Evolutionary conservation across 805 yeast species (phyloP).

Genomic region (Candida arabinofermentans): DNA sequence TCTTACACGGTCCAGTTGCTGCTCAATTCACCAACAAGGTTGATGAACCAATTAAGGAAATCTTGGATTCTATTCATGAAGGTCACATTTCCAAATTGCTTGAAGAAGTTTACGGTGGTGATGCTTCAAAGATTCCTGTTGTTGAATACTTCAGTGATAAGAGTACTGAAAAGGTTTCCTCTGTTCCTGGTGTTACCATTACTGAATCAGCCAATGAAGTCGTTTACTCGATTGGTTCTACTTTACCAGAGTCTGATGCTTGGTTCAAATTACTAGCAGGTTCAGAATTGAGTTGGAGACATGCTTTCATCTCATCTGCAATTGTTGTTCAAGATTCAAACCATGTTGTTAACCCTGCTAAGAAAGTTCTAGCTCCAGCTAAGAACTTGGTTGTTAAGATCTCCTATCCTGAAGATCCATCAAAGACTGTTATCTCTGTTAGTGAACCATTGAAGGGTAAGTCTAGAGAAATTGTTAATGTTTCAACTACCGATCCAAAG

Average conservation of each 20-base stretch:
- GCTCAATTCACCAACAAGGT: conserved; percentile 84
- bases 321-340: conserved; percentile 82
- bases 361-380: conserved; percentile 74
- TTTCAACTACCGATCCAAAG: conserved; percentile 44
- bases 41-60: conserved; percentile 89
- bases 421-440: conserved; percentile 59
- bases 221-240: conserved; percentile 36
- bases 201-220: conserved; percentile 29
- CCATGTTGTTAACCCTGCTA: conserved; percentile 75
- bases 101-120: conserved; percentile 66
- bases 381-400: conserved; percentile 59
- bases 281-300: conserved; percentile 75
- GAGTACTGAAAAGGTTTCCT: conserved; percentile 38
- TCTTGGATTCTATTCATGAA: conserved; percentile 82
- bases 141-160: conserved; percentile 87
- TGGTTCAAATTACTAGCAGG: conserved; percentile 91
- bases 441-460: conserved; percentile 72
- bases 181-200: conserved; percentile 35
- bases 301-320: conserved; percentile 76
- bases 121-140: conserved; percentile 70
- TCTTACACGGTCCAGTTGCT: conserved; percentile 97
- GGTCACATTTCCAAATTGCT: conserved; percentile 77
- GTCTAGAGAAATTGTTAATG: conserved; percentile 59
- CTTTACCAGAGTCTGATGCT: conserved; percentile 33
- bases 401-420: conserved; percentile 43